Conservation (phyloP, 805 yeast species). For the Schwanniomyces sp. region DNA sequence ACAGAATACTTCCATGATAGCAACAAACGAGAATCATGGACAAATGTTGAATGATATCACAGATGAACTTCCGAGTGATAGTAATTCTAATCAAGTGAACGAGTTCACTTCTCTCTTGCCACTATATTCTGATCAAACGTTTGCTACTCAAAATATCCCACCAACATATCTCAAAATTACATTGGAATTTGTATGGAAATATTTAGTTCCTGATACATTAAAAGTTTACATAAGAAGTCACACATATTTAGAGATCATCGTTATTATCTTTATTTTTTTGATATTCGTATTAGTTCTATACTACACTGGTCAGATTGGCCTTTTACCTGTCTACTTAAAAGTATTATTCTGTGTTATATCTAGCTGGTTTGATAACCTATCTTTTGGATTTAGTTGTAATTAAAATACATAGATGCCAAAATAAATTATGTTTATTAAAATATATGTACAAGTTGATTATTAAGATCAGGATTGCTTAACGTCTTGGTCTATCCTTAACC, state of each 20-base stretch:
- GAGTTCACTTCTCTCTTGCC: neutral
- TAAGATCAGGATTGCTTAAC: conserved; percentile 5
- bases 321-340: conserved; percentile 4
- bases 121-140: neutral
- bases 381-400: neutral
- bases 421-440: neutral
- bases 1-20: too few species aligned
- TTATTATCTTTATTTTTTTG: conserved; percentile 4
- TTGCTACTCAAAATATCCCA: neutral
- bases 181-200: conserved; percentile 13
- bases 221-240: conserved; percentile 9
- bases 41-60: too few species aligned
- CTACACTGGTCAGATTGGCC: conserved; percentile 13
- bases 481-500: conserved; percentile 88
- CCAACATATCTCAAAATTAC: conserved; percentile 6
- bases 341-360: conserved; percentile 8
- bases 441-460: neutral
- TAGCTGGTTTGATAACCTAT: neutral
- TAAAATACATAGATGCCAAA: neutral
- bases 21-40: too few species aligned
- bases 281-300: conserved; percentile 8
- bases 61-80: neutral
- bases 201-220: conserved; percentile 13
- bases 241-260: conserved; percentile 1
- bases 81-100: neutral